These are phyloP conservation scores for Baudoinia panamericana DNA, from an alignment of 495 filamentous ascomycete genomes.

Conservation along the genomic window DNA sequence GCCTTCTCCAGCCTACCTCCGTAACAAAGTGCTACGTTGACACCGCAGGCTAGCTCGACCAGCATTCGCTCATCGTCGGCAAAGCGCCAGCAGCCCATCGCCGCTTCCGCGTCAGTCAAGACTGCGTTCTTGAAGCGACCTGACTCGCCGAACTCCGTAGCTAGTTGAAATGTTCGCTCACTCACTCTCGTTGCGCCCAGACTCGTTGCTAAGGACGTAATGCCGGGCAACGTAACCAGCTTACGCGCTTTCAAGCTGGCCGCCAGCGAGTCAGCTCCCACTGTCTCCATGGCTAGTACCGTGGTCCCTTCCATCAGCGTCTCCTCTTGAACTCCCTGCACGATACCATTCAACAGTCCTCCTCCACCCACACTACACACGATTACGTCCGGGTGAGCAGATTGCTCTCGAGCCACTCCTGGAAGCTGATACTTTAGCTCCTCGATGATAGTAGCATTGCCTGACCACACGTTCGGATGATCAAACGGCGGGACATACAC, in stretches of 20 bases:
- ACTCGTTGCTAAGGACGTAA: constrained; percentile 69
- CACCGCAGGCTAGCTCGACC: constrained; percentile 75
- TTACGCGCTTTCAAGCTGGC: constrained; percentile 44
- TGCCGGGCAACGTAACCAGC: constrained; percentile 44
- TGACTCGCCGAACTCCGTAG: constrained; percentile 23
- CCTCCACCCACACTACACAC: constrained; percentile 84
- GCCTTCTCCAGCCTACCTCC: constrained; percentile 47
- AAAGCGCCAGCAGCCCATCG: constrained; percentile 57
- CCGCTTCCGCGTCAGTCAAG: constrained; percentile 68
- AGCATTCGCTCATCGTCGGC: constrained; percentile 70
- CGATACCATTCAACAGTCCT: constrained; percentile 68
- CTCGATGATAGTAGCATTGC: constrained; percentile 56
- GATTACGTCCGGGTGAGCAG: constrained; percentile 47
- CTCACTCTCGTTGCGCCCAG: constrained; percentile 68
- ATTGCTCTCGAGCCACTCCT: constrained; percentile 17
- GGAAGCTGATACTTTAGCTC: constrained; percentile 53
- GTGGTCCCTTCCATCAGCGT: constrained; percentile 31
- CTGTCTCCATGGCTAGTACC: constrained; percentile 71
- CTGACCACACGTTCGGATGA: constrained; percentile 71
- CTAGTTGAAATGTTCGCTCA: constrained; percentile 54
- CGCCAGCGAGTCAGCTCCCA: constrained; percentile 61
- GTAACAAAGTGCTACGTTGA: constrained; percentile 42
- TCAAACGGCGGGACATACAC: constrained; percentile 94
- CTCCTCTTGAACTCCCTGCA: constrained; percentile 50
- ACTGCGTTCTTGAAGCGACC: constrained; percentile 51